Evolutionary conservation across 306 rosid genomes (phyloP), one percentile per base, ranked within the genome.

Genomic region (Oxytropis ochrocephala): DNA sequence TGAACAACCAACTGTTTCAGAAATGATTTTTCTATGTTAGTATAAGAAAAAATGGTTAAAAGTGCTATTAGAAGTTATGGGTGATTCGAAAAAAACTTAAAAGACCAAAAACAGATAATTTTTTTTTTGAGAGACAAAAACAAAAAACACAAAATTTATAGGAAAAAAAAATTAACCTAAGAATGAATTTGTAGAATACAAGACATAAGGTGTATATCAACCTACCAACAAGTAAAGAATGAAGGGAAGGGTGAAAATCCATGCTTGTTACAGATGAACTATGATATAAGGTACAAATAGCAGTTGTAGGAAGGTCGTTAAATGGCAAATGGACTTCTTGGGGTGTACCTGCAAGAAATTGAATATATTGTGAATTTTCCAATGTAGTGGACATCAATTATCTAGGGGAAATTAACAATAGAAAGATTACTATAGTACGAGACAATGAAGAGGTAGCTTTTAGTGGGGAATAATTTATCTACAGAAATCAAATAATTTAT

Each of bases 191-290:
- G 14, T 14, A 19, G 32, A 60, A 51, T 21, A 13, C 17, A 52
- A 61, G 27, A 8, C 24, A 44, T 14, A 46, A 4, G 32, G 10
- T n/a, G 3, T 38, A 44, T 30, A 41, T 63, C 41, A 69, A 75
- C 83, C n/a, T 76, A 87, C 92, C 86, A 10, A 71, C 80, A 50
- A 87, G 86, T 54, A 83, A 46, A 5, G 90, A 80, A 72, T 81
- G 86, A 64, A 62, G 68, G 43, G 75, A 78, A 59, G 86, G 90
- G 74, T 83, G 84, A 62, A 87, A 87, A 72, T 87, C 90, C 88
- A 85, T 67, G 83, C 83, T 80, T 46, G 78, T 74, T 52, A 85
- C 85, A 0, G 48, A 30, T 32, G 72, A 67, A 32, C 83, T 88
- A 41, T 76, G 90, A 64, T 59, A 79, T n/a, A 87, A 71, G 0